Base-by-base conservation (phyloP, 306 rosid species). In the Castanea crenata region DNA sequence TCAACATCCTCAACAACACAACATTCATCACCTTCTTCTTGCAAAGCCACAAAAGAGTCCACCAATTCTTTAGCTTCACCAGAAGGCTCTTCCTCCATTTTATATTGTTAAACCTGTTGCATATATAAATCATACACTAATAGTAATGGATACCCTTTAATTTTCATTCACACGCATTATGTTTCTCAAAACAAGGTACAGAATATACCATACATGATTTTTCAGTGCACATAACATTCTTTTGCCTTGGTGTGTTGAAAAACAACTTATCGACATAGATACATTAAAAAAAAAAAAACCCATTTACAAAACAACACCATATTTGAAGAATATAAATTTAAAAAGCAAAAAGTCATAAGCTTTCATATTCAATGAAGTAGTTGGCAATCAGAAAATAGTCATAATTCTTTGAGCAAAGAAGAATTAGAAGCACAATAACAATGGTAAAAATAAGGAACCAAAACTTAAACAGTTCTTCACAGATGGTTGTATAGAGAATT, bases 1-100 rank as follows among this genome's bases (percentile, higher is more conserved):
- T 75, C 76, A 54, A 41, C 69, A 55, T 38, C 79, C 59, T 80
- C 79, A 11, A 19, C 54, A 14, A 38, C 69, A 55, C 69, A 64
- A 13, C 55, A 75, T 20, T 74, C 75, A 23, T 41, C 44, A 31
- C 64, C 74, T 13, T 55, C 70, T 3, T 51, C 77, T 44, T 65
- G 78, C 69, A 64, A 32, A 29, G 46, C 63, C 49, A 0, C 78
- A 74, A 18, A 64, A 20, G 64, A 71, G 49, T 54, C 20, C 46
- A 18, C 69, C 51, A 41, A 29, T 31, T 65, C 80, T 44, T 65
- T 67, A 41, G 74, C 74, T 74, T 55, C 83, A 54, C 77, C 18
- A 5, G 73, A 63, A 29, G 70, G 27, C 70, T 25, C 83, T 25
- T 18, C 71, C 23, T 64, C 83, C 78, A 65, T 74, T 21, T 61